phyloP scores from a whole-genome alignment of 495 filamentous ascomycete genomes.

The Elasticomyces elasticus region DNA sequence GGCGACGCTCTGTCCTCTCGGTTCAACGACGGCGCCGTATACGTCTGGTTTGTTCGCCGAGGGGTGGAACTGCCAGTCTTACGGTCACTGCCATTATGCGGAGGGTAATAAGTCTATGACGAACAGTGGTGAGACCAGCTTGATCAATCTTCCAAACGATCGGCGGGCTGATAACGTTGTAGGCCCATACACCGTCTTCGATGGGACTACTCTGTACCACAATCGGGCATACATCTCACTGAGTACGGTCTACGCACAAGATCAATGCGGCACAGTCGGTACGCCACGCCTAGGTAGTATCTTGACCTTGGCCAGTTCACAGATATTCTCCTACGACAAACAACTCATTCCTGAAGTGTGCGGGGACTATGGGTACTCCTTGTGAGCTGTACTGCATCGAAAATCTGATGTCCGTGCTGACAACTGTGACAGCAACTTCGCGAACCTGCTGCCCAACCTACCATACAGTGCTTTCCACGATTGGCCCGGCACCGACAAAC shows the following conservation, averaged over 20 bases:
- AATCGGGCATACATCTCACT: slow-evolving; percentile 11
- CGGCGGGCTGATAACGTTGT: not conserved
- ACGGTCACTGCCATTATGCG: no score
- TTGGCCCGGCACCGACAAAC: not conserved
- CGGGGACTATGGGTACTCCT: no score
- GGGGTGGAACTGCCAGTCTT: no score
- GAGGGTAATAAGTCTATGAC: no score
- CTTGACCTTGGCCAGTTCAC: not conserved
- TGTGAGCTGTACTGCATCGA: no score
- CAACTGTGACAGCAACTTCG: no score
- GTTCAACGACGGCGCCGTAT: not conserved
- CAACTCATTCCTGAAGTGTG: no score
- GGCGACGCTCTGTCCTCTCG: slow-evolving; percentile 4
- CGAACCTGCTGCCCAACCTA: not conserved
- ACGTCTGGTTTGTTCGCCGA: no score
- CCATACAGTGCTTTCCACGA: not conserved
- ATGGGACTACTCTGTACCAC: slow-evolving; percentile 1
- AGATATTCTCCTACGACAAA: no score
- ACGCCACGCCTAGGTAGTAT: not conserved
- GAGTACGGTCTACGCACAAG: not conserved
- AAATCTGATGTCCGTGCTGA: no score
- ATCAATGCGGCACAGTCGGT: slow-evolving; percentile 4
- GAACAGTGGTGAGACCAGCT: no score
- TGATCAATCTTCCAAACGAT: not conserved
- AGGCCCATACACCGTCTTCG: slow-evolving; percentile 1